Conservation (phyloP, 768 basidiomycete species). For the Serendipita sp. region DNA sequence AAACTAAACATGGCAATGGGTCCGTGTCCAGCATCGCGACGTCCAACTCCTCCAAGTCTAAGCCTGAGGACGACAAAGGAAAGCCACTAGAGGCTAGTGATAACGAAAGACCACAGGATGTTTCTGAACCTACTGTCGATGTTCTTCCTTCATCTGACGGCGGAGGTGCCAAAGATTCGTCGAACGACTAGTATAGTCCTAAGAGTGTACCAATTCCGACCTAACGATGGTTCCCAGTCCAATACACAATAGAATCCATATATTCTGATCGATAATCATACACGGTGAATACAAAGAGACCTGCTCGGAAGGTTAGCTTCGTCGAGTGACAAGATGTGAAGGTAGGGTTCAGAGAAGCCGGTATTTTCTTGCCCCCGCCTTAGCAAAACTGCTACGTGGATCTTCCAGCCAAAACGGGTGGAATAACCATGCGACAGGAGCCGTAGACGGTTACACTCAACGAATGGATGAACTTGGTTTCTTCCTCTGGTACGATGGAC, state of each 20-base stretch:
- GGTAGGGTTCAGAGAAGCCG: slow-evolving; percentile 2
- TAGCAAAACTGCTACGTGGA: background rate
- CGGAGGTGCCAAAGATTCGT: background rate
- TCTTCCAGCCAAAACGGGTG: background rate
- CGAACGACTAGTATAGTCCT: background rate
- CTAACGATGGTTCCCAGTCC: too few species aligned
- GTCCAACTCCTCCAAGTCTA: background rate
- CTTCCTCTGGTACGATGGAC: background rate
- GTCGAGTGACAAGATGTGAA: background rate
- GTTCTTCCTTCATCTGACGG: background rate
- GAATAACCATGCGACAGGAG: background rate
- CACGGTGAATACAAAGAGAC: background rate
- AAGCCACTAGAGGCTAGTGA: too few species aligned
- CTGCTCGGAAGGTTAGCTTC: background rate
- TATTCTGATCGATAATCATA: background rate
- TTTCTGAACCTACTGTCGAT: background rate
- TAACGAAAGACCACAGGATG: background rate
- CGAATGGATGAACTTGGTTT: slow-evolving; percentile 8
- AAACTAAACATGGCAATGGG: background rate
- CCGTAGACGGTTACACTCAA: background rate
- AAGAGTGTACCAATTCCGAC: background rate
- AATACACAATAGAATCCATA: too few species aligned
- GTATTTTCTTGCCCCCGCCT: background rate
- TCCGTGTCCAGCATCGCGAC: background rate
- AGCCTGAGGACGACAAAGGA: background rate